phyloP scores from a whole-genome alignment of 768 basidiomycete genomes.

The Panus rudis region DNA sequence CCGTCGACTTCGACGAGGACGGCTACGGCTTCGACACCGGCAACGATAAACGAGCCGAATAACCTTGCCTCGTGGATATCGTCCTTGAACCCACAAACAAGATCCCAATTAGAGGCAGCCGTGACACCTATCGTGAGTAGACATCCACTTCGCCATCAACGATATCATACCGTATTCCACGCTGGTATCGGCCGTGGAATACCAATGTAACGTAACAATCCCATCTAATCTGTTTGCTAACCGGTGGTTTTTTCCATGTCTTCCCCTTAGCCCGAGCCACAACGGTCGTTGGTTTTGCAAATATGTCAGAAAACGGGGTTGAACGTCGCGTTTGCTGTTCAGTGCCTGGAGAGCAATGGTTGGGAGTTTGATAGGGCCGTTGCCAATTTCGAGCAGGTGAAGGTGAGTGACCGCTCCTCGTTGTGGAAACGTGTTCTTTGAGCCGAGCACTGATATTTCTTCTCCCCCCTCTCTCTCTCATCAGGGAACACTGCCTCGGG shows the following conservation, averaged over 20 bases:
- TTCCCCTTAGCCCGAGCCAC: slow-evolving; percentile 51
- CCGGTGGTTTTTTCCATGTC: background rate
- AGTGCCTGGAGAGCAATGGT: slow-evolving; percentile 77
- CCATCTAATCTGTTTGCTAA: too few relatives aligned
- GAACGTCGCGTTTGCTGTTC: slow-evolving; percentile 71
- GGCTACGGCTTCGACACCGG: slow-evolving; percentile 20
- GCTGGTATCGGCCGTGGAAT: too few relatives aligned
- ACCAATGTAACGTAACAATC: too few relatives aligned
- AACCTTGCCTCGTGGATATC: slow-evolving; percentile 18
- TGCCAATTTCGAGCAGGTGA: slow-evolving; percentile 83
- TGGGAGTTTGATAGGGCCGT: slow-evolving; percentile 82
- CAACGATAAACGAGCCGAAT: too few relatives aligned
- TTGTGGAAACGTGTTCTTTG: background rate
- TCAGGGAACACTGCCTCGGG: slow-evolving; percentile 19
- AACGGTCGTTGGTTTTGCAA: slow-evolving; percentile 64
- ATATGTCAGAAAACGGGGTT: slow-evolving; percentile 69
- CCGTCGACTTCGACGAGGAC: slow-evolving; percentile 20
- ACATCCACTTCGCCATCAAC: slow-evolving; percentile 17
- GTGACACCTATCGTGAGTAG: slow-evolving; percentile 50
- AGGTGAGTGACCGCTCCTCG: slow-evolving; percentile 55
- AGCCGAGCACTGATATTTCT: background rate
- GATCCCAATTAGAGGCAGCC: slow-evolving; percentile 38
- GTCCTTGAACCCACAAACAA: slow-evolving; percentile 27
- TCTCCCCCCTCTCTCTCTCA: background rate
- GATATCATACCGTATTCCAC: slow-evolving; percentile 8